Conservation (phyloP, 768 basidiomycete genomes). For the Lanmaoa pseudosensibilis region DNA sequence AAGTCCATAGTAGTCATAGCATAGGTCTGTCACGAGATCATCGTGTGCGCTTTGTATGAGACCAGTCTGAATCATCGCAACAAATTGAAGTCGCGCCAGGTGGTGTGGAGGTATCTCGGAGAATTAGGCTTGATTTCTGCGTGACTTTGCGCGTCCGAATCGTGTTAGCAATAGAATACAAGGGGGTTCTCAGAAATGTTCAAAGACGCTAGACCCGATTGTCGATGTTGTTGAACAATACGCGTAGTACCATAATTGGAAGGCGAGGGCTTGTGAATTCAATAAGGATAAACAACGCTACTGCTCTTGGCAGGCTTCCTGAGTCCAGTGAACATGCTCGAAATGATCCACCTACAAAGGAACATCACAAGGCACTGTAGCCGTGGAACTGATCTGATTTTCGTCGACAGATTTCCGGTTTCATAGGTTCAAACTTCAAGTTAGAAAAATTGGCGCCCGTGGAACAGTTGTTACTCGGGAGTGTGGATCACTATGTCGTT, state of each 20-base stretch:
- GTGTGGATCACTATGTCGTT: no score
- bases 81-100: not conserved
- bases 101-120: not conserved
- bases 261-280: constrained; percentile 6
- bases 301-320: no score
- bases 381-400: no score
- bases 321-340: no score
- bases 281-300: no score
- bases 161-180: not conserved
- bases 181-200: not conserved
- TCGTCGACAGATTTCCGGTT: no score
- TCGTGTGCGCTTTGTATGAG: constrained; percentile 76
- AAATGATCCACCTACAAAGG: no score
- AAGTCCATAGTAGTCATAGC: constrained; percentile 89
- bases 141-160: not conserved
- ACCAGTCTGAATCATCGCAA: constrained; percentile 72
- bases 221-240: not conserved
- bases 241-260: constrained; percentile 3
- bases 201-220: not conserved
- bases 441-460: no score
- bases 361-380: no score
- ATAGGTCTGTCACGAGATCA: constrained; percentile 81
- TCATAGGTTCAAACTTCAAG: no score
- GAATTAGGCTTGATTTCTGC: not conserved
- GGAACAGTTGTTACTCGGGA: no score